Evolutionary conservation across 2,329 filamentous ascomycete genomes (phyloP).

Genomic region (Colletotrichum noveboracense): DNA sequence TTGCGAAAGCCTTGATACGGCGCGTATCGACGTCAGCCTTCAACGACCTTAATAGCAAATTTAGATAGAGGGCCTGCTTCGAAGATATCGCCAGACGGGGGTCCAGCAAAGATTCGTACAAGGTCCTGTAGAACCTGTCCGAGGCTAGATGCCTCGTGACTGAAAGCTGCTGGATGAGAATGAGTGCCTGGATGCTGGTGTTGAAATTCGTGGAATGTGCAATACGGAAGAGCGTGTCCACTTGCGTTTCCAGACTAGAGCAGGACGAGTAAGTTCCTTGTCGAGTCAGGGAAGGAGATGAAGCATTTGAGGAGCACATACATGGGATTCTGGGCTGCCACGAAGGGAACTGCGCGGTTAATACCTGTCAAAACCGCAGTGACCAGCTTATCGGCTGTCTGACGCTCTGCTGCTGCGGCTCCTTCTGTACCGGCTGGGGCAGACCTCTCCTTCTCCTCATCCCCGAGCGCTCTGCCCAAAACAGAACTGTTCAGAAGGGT

Average conservation of each 20-base stretch:
- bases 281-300: conserved; percentile 15
- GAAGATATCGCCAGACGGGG: conserved; percentile 87
- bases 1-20: conserved; percentile 93
- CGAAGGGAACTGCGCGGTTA: conserved; percentile 94
- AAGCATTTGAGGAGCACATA: conserved; percentile 46
- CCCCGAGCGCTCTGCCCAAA: not conserved
- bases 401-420: conserved; percentile 52
- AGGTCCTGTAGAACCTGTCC: conserved; percentile 91
- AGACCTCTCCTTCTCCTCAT: not conserved
- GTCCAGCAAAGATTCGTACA: conserved; percentile 94
- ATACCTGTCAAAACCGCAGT: conserved; percentile 92
- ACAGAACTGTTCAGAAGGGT: conserved; percentile 68
- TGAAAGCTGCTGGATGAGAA: conserved; percentile 93
- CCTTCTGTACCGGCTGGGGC: conserved; percentile 13
- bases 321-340: conserved; percentile 77
- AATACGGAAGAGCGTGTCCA: conserved; percentile 93
- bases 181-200: conserved; percentile 93
- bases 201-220: conserved; percentile 99
- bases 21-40: conserved; percentile 91
- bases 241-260: conserved; percentile 77
- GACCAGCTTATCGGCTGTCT: conserved; percentile 88
- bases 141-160: conserved; percentile 79
- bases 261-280: not conserved
- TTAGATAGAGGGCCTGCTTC: conserved; percentile 94
- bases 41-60: conserved; percentile 85